Evolutionary conservation across 305 asterid genomes (phyloP).

Genomic region (Rubia tinctorum): DNA sequence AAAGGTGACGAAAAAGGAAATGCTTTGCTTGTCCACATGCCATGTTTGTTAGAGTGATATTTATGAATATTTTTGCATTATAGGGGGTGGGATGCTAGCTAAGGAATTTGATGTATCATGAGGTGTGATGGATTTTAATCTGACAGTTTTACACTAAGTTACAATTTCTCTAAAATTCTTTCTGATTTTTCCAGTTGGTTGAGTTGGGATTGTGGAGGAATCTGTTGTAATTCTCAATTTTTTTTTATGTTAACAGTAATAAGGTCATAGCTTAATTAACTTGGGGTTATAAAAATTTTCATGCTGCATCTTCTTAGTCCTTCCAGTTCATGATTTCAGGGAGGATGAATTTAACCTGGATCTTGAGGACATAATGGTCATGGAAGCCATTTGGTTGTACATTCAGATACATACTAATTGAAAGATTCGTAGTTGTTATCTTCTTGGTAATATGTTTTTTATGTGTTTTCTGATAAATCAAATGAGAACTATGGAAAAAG

Average conservation of each 20-base stretch:
- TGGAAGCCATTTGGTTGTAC: conserved; percentile 98
- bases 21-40: background rate
- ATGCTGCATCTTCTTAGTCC: conserved; percentile 9
- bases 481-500: background rate
- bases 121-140: background rate
- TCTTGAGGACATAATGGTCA: conserved; percentile 98
- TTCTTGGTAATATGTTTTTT: background rate
- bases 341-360: conserved; percentile 91
- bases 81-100: background rate
- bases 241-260: background rate
- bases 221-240: background rate
- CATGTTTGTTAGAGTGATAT: background rate
- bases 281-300: background rate
- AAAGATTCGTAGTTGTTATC: background rate
- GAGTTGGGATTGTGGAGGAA: background rate
- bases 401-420: conserved; percentile 61
- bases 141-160: background rate
- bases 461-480: background rate
- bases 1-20: background rate
- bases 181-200: background rate
- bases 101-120: background rate
- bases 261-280: background rate
- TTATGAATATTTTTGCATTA: background rate
- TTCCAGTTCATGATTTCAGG: conserved; percentile 41
- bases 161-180: background rate